Evolutionary conservation across 2,329 filamentous ascomycete genomes (phyloP).

Genomic region (Ascochyta lentis): DNA sequence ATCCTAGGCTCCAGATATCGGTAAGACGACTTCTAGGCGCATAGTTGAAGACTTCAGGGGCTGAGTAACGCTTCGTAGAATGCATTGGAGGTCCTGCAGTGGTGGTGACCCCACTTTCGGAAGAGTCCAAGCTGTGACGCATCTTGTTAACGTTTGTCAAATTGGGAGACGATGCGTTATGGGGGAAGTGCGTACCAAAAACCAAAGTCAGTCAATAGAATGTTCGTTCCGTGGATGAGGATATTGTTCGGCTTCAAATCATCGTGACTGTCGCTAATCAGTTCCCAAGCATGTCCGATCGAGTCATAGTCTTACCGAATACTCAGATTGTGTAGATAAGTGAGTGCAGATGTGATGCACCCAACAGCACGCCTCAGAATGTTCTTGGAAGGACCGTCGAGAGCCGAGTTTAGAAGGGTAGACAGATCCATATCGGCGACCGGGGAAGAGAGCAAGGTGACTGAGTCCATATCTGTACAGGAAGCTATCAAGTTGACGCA

Average conservation of each 20-base stretch:
- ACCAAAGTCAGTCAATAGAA: slow-evolving; percentile 28
- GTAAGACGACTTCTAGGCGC: slow-evolving; percentile 21
- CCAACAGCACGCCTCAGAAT: slow-evolving; percentile 10
- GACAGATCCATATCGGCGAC: slow-evolving; percentile 30
- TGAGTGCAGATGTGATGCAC: slow-evolving; percentile 13
- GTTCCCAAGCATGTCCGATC: neutral
- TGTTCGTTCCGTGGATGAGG: slow-evolving; percentile 23
- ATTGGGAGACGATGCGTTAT: neutral
- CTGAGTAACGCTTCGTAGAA: slow-evolving; percentile 23
- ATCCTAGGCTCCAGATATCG: slow-evolving; percentile 26
- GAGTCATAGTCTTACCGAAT: neutral
- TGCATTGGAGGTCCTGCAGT: slow-evolving; percentile 20
- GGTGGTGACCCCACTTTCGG: slow-evolving; percentile 21
- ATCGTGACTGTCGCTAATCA: slow-evolving; percentile 17
- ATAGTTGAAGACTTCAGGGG: slow-evolving; percentile 22
- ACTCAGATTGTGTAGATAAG: neutral
- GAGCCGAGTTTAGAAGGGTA: slow-evolving; percentile 11
- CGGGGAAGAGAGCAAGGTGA: slow-evolving; percentile 18
- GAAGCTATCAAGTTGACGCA: slow-evolving; percentile 23
- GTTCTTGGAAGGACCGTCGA: neutral
- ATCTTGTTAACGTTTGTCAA: neutral
- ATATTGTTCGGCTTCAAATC: slow-evolving; percentile 31
- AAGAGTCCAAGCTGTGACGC: slow-evolving; percentile 23
- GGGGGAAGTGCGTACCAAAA: slow-evolving; percentile 14
- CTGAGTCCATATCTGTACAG: slow-evolving; percentile 25